Base-by-base conservation (phyloP, 306 rosid species). In the Alnus glutinosa region DNA sequence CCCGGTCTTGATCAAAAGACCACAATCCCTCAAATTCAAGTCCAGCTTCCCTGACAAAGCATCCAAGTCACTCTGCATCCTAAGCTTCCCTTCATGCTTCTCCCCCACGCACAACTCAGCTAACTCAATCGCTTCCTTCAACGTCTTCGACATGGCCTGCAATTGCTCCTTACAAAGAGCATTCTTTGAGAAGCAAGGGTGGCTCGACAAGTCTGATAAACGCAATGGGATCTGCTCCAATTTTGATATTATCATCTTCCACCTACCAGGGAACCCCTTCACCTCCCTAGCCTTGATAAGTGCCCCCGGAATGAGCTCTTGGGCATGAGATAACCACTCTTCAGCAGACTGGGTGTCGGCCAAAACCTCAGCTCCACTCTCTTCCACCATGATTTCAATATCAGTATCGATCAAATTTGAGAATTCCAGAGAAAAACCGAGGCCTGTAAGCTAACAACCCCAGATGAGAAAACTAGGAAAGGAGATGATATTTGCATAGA, bases 11-110 rank as follows among this genome's bases (percentile, higher is more conserved):
- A 90, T 89, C 85, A 95, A 75, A 71, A 93, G 89, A 55, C 93
- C 79, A 75, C 98, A 95, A 78, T 95, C 99, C 74, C 89, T 89
- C 61, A 95, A 86, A 86, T 91, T 91, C 83, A 95, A 90, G 74
- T 95, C 99, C 61, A 93, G 82, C 58, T 91, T 90, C 61, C 98
- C 97, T 0, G 85, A 85, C 55, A 95, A 82, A 1, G 97, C 87
- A 57, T 95, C 99, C 3, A 95, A 97, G 85, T 95, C 94, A 72
- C 97, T 95, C 83, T 95, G 99, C 96, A 93, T 95, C 81, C 87
- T 69, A 68, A 95, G 96, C 85, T 95, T 95, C 32, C 99, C 99
- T 55, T 90, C 98, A 6, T 90, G 86, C 79, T 84, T 93, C 83
- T 93, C 97, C 80, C 70, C 83, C 78, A 88, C 59, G 79, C 99